Evolutionary conservation across 352 stramenopile species (phyloP).

Genomic region (Pythium biforme): DNA sequence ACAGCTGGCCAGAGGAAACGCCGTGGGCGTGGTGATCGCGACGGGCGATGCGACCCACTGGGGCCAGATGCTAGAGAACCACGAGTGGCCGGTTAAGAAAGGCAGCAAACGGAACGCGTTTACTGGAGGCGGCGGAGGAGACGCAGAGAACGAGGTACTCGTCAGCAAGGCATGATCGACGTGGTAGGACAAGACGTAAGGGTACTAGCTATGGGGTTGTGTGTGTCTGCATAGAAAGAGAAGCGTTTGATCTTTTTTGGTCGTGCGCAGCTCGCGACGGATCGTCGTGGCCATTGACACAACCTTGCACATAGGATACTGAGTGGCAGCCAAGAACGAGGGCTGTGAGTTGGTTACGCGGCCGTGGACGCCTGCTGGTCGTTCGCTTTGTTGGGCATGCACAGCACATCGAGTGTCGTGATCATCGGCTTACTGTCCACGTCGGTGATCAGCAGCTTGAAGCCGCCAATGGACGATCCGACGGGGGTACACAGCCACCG

Average conservation of each 20-base stretch:
- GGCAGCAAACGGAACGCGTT: background rate
- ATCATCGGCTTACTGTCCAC: background rate
- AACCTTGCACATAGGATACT: too few species aligned
- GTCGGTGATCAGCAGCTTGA: background rate
- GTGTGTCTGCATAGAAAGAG: too few species aligned
- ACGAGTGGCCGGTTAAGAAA: conserved; percentile 55
- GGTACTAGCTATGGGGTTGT: too few species aligned
- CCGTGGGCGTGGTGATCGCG: conserved; percentile 65
- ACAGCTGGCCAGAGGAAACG: conserved; percentile 45
- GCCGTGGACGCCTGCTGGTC: background rate
- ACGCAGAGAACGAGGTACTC: conserved; percentile 12
- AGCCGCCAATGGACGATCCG: background rate
- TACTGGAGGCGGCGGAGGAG: conserved; percentile 5
- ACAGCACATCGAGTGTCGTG: background rate
- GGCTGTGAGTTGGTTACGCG: background rate
- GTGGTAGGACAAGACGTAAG: background rate
- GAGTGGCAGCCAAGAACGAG: too few species aligned
- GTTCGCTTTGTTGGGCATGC: background rate
- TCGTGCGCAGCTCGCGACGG: too few species aligned
- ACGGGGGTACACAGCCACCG: background rate
- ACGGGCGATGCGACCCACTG: conserved; percentile 75
- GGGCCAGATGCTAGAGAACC: conserved; percentile 54
- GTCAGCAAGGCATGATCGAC: conserved; percentile 19
- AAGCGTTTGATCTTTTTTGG: too few species aligned
- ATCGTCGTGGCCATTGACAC: too few species aligned